These are phyloP conservation scores for Antrodiella citrinella DNA, from an alignment of 768 basidiomycete genomes.

Conservation along the genomic window DNA sequence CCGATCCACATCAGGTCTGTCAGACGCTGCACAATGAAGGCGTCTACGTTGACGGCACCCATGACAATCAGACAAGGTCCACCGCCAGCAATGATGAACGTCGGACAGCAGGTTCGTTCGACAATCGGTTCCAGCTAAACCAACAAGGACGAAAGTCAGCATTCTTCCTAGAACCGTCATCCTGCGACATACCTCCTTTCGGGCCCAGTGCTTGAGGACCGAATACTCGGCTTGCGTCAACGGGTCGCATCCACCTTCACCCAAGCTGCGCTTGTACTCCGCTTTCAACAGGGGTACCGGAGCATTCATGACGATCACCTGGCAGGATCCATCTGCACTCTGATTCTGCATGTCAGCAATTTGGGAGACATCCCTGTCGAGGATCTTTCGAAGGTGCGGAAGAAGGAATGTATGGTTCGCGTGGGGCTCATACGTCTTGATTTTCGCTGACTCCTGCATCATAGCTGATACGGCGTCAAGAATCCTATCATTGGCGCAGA, in stretches of 20 bases:
- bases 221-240: conserved; percentile 2
- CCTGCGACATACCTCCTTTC: neutral
- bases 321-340: neutral
- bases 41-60: conserved; percentile 8
- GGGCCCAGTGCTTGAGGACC: neutral
- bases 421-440: neutral
- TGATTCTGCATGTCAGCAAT: neutral
- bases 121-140: neutral
- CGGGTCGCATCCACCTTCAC: conserved; percentile 4
- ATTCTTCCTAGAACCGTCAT: neutral
- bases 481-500: neutral
- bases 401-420: neutral
- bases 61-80: conserved; percentile 5
- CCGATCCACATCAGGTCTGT: conserved; percentile 4
- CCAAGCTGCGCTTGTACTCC: conserved; percentile 1
- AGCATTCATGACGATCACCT: neutral
- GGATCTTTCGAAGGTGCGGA: neutral
- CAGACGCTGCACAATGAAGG: conserved; percentile 7
- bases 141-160: neutral
- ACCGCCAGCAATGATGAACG: conserved; percentile 4
- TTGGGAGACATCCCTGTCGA: neutral
- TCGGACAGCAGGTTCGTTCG: conserved; percentile 8
- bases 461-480: neutral
- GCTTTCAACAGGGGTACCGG: too few species aligned
- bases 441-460: neutral